A percentile compares a stretch with the other conserved stretches of the same genome.
Evolutionary conservation across 495 filamentous ascomycete genomes (phyloP).

Genomic region (Lasiosphaeria ovina): DNA sequence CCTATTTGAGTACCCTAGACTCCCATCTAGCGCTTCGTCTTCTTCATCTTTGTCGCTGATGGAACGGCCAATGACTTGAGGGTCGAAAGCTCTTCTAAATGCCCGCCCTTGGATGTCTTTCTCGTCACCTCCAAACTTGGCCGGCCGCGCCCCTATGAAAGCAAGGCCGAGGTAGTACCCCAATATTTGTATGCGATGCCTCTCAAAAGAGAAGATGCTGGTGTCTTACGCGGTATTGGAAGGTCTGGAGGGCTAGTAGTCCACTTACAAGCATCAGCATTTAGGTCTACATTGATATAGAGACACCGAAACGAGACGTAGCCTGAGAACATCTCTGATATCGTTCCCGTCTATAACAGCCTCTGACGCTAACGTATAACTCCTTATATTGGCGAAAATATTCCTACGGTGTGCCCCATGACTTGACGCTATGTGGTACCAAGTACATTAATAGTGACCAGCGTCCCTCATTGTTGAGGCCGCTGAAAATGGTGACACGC

Average conservation of each 20-base stretch:
- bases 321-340: conserved; percentile 33
- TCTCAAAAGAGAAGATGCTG: conserved; percentile 23
- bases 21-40: conserved; percentile 6
- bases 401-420: conserved; percentile 14
- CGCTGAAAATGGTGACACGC: no score
- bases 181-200: conserved; percentile 18
- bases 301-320: conserved; percentile 28
- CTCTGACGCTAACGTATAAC: conserved; percentile 23
- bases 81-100: conserved; percentile 15
- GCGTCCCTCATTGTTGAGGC: no score
- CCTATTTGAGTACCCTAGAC: conserved; percentile 8
- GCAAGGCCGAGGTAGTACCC: conserved; percentile 20
- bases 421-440: conserved; percentile 21
- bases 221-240: conserved; percentile 30
- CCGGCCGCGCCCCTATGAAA: conserved; percentile 20
- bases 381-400: conserved; percentile 30
- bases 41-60: neutral
- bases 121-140: conserved; percentile 22
- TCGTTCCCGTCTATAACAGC: conserved; percentile 29
- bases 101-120: conserved; percentile 19
- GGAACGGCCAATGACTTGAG: neutral
- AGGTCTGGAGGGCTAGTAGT: conserved; percentile 25
- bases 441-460: no score
- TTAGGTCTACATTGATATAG: conserved; percentile 4
- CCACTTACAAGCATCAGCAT: conserved; percentile 19